Conservation (phyloP, 2,329 filamentous ascomycete genomes). For the Trichoderma gracile region DNA sequence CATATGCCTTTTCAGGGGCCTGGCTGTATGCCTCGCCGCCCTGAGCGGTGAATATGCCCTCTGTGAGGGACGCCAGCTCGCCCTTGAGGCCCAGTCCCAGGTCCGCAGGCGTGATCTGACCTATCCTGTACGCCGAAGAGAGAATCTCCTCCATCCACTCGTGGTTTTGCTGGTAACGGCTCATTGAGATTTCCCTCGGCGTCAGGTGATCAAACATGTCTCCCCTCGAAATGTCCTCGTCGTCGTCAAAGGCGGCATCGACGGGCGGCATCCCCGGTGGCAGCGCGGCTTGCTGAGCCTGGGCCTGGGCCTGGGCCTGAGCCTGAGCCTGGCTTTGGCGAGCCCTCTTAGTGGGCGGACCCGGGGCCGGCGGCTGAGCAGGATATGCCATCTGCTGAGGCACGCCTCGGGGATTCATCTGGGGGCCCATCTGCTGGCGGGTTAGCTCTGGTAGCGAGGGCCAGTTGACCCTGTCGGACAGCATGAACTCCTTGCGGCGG, state of each 20-base stretch:
- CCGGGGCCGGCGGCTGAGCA: slow-evolving; percentile 49
- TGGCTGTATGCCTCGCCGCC: slow-evolving; percentile 50
- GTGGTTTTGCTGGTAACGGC: slow-evolving; percentile 90
- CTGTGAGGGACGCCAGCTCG: slow-evolving; percentile 76
- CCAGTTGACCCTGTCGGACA: slow-evolving; percentile 87
- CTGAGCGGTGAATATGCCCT: slow-evolving; percentile 76
- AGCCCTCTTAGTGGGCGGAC: slow-evolving; percentile 57
- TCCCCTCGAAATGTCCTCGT: slow-evolving; percentile 83
- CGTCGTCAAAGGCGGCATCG: slow-evolving; percentile 68
- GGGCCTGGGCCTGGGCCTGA: slow-evolving; percentile 38
- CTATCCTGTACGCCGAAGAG: slow-evolving; percentile 82
- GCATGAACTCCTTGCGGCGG: slow-evolving; percentile 89
- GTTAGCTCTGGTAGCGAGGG: slow-evolving; percentile 69
- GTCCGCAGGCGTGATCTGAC: slow-evolving; percentile 83
- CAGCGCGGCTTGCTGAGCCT: slow-evolving; percentile 36
- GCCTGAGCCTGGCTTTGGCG: slow-evolving; percentile 47
- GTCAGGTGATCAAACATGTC: slow-evolving; percentile 90
- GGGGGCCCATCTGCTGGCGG: slow-evolving; percentile 53
- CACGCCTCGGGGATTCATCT: slow-evolving; percentile 49
- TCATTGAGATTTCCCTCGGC: slow-evolving; percentile 82
- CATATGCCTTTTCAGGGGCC: slow-evolving; percentile 59
- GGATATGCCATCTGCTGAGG: slow-evolving; percentile 66
- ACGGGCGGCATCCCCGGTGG: slow-evolving; percentile 39
- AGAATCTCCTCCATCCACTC: slow-evolving; percentile 99
- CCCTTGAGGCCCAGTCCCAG: slow-evolving; percentile 83